phyloP scores from a whole-genome alignment of 1,139 yeast genomes.

The Debaryomyces fabryi region DNA sequence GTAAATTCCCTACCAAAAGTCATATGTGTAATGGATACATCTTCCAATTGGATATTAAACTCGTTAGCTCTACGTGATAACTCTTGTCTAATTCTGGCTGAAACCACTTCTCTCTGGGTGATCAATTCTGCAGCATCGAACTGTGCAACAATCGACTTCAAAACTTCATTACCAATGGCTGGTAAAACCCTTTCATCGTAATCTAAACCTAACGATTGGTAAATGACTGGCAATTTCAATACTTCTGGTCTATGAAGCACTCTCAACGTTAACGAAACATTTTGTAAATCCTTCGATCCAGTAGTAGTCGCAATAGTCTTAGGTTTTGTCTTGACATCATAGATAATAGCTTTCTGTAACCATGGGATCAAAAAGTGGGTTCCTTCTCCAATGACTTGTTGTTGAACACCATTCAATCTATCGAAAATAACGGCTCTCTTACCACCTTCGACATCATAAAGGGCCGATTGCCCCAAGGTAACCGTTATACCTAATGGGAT shows the following conservation, averaged over 20 bases:
- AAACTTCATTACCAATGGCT: conserved; percentile 94
- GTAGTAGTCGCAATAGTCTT: conserved; percentile 93
- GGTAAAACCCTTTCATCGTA: conserved; percentile 97
- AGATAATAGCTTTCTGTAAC: conserved; percentile 88
- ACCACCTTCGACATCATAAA: conserved; percentile 96
- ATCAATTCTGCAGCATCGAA: conserved; percentile 98
- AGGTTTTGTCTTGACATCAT: conserved; percentile 90
- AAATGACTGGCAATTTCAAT: conserved; percentile 74
- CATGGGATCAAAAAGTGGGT: conserved; percentile 95
- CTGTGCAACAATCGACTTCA: conserved; percentile 95
- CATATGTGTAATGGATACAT: conserved; percentile 97
- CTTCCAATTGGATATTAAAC: conserved; percentile 90
- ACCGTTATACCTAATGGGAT: conserved; percentile 70
- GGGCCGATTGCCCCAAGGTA: conserved; percentile 68
- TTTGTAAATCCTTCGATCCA: conserved; percentile 96
- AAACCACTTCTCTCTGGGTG: conserved; percentile 94
- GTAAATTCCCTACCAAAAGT: conserved; percentile 97
- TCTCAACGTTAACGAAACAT: conserved; percentile 89
- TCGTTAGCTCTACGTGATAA: conserved; percentile 82
- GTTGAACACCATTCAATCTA: conserved; percentile 86
- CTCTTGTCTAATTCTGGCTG: conserved; percentile 87
- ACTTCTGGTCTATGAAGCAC: conserved; percentile 96
- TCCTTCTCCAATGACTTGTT: conserved; percentile 90
- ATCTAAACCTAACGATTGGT: conserved; percentile 89
- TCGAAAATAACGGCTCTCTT: conserved; percentile 95